Conservation (phyloP, 1,139 yeast species). For the Magnusiomyces fungicola region DNA sequence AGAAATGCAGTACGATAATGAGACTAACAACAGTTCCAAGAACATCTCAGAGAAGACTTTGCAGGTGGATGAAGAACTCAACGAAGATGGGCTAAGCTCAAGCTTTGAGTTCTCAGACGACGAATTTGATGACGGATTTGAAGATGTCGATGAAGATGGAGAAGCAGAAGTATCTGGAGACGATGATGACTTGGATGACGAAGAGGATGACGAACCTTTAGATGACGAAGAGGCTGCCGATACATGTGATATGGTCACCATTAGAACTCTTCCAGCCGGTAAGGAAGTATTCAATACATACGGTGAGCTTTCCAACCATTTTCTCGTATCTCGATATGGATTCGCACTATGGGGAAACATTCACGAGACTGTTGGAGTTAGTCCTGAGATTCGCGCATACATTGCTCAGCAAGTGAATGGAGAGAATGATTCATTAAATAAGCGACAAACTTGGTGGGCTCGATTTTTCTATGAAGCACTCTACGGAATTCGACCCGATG, state of each 20-base stretch:
- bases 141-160: constrained; percentile 29
- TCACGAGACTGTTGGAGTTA: constrained; percentile 51
- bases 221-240: constrained; percentile 31
- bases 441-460: constrained; percentile 60
- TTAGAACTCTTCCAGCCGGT: constrained; percentile 38
- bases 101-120: constrained; percentile 16
- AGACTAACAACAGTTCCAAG: constrained; percentile 1
- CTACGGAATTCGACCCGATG: constrained; percentile 35
- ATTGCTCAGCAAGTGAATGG: constrained; percentile 29
- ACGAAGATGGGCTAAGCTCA: constrained; percentile 1
- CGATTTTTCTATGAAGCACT: constrained; percentile 41
- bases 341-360: constrained; percentile 52
- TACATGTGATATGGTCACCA: constrained; percentile 37
- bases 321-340: constrained; percentile 67
- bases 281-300: constrained; percentile 69
- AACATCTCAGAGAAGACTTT: too few relatives aligned
- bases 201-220: constrained; percentile 21
- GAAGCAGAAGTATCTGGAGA: constrained; percentile 14
- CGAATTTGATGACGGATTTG: constrained; percentile 17
- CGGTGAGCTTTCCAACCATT: constrained; percentile 63
- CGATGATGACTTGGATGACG: constrained; percentile 25
- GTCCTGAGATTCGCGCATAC: constrained; percentile 43
- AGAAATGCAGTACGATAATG: too few relatives aligned
- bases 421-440: constrained; percentile 27
- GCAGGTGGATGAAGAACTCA: constrained; percentile 10